These are phyloP conservation scores for Phytophthora palmivora DNA, from an alignment of 352 stramenopile species.

Conservation along the genomic window DNA sequence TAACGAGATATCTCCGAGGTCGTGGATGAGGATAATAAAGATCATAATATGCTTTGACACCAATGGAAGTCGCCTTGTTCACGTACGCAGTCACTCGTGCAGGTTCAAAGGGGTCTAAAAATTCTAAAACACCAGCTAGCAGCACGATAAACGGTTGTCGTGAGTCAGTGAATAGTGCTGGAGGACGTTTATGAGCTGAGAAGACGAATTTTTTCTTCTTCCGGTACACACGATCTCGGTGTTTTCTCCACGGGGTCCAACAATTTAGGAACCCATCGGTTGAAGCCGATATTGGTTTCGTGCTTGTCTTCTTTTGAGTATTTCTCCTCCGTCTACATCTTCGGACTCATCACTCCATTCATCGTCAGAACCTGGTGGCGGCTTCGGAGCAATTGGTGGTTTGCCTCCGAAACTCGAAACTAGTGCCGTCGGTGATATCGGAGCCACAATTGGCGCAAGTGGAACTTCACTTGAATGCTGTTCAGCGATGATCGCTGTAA, in stretches of 20 bases:
- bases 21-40: constrained; percentile 47
- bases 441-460: neutral
- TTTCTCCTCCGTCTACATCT: neutral
- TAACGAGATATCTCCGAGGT: constrained; percentile 41
- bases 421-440: neutral
- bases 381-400: constrained; percentile 22
- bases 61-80: constrained; percentile 39
- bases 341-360: constrained; percentile 31
- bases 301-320: constrained; percentile 20
- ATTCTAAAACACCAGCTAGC: constrained; percentile 46
- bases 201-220: constrained; percentile 38
- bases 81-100: constrained; percentile 38
- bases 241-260: constrained; percentile 44
- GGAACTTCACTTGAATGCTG: constrained; percentile 4
- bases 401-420: neutral
- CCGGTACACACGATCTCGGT: constrained; percentile 41
- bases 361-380: constrained; percentile 18
- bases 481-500: constrained; percentile 18
- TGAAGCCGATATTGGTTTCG: constrained; percentile 19
- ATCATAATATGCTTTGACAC: constrained; percentile 49
- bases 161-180: constrained; percentile 33
- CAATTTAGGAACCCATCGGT: constrained; percentile 54
- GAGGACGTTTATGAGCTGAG: constrained; percentile 12
- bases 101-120: constrained; percentile 42
- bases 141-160: constrained; percentile 29